These are phyloP conservation scores for Globisporangium takayamanum DNA, from an alignment of 352 stramenopile genomes.

Conservation along the genomic window DNA sequence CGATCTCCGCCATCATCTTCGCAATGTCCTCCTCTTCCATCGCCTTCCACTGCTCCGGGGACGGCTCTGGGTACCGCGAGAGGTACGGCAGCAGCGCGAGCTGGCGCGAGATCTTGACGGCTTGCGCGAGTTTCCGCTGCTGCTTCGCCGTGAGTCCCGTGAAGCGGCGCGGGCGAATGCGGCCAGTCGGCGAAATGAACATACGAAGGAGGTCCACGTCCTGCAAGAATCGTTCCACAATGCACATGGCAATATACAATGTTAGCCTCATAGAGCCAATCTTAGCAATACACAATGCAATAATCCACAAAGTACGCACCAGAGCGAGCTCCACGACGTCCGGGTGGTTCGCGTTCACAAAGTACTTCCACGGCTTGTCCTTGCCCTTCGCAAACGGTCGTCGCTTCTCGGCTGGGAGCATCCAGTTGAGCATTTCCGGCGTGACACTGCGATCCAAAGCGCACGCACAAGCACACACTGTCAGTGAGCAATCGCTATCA, in stretches of 20 bases:
- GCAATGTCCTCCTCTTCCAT: conserved; percentile 79
- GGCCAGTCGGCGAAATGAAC: conserved; percentile 80
- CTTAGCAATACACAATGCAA: background rate
- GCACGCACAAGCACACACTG: background rate
- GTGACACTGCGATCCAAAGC: conserved; percentile 17
- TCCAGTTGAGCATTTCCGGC: conserved; percentile 84
- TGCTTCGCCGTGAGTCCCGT: conserved; percentile 79
- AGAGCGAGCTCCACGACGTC: conserved; percentile 74
- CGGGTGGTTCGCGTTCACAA: conserved; percentile 61
- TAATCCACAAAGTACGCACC: conserved; percentile 15
- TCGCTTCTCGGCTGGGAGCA: conserved; percentile 58
- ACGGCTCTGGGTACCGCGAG: conserved; percentile 75
- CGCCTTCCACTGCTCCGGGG: conserved; percentile 71
- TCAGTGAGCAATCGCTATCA: background rate
- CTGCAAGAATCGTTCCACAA: conserved; percentile 10
- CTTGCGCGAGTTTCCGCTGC: conserved; percentile 70
- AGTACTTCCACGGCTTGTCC: conserved; percentile 77
- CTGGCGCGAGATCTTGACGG: conserved; percentile 76
- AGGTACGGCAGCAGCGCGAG: conserved; percentile 68
- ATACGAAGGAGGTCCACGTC: conserved; percentile 74
- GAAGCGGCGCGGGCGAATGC: conserved; percentile 75
- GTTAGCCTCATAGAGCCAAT: background rate
- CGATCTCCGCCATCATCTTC: conserved; percentile 44
- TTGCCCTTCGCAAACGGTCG: conserved; percentile 45
- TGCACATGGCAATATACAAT: background rate